These are phyloP conservation scores for Wakefieldia striispora DNA, from an alignment of 768 basidiomycete species.

Conservation along the genomic window DNA sequence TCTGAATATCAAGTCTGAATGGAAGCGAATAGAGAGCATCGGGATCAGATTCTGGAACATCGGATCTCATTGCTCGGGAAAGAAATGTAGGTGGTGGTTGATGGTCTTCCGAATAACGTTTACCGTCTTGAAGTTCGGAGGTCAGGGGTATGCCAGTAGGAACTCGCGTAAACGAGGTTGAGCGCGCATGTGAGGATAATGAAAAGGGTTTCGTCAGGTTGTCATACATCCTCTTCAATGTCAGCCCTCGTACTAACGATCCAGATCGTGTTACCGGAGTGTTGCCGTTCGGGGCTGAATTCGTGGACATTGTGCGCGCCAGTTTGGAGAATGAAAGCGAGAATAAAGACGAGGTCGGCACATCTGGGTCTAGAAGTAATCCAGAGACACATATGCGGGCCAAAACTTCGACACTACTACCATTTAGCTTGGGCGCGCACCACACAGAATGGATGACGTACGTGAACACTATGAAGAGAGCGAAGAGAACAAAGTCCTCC, in stretches of 20 bases:
- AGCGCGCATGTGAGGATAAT: slow-evolving; percentile 30
- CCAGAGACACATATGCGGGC: slow-evolving; percentile 90
- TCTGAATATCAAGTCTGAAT: slow-evolving; percentile 57
- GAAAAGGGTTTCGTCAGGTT: slow-evolving; percentile 56
- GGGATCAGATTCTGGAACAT: slow-evolving; percentile 36
- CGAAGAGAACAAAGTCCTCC: slow-evolving; percentile 89
- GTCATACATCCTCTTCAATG: slow-evolving; percentile 43
- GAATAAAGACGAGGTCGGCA: slow-evolving; percentile 52
- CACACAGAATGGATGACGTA: slow-evolving; percentile 36
- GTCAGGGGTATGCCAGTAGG: slow-evolving; percentile 10
- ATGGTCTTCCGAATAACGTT: slow-evolving; percentile 38
- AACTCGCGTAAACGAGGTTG: slow-evolving; percentile 15
- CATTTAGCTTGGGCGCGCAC: not conserved
- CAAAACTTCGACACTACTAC: slow-evolving; percentile 71
- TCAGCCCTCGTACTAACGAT: slow-evolving; percentile 43
- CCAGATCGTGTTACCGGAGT: slow-evolving; percentile 7
- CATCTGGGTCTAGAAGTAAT: slow-evolving; percentile 81
- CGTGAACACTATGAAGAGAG: slow-evolving; percentile 84
- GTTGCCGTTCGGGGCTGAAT: too few species aligned
- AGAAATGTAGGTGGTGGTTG: slow-evolving; percentile 46
- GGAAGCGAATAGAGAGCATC: slow-evolving; percentile 48
- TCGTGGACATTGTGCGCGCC: too few species aligned
- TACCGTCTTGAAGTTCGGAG: not conserved
- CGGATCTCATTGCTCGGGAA: slow-evolving; percentile 46
- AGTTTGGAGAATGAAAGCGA: too few species aligned